Conservation (phyloP, 495 filamentous ascomycete genomes). For the Penicillium robsamsonii region DNA sequence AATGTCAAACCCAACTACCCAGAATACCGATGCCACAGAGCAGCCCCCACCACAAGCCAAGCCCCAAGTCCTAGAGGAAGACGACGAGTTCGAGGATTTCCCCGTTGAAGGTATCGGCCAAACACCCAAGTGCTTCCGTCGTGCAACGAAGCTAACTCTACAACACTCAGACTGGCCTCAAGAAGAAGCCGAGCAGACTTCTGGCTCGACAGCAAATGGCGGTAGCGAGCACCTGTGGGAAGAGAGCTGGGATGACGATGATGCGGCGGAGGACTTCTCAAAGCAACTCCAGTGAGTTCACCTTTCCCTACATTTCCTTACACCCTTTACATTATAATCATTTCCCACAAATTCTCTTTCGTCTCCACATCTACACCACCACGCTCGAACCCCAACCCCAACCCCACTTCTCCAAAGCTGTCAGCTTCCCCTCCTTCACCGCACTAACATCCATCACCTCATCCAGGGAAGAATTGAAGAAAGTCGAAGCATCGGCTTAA, state of each 20-base stretch:
- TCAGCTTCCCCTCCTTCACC: neutral
- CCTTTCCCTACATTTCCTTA: neutral
- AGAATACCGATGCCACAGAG: slow-evolving; percentile 41
- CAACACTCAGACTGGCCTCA: slow-evolving; percentile 71
- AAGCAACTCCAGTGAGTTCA: slow-evolving; percentile 78
- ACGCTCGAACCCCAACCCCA: neutral
- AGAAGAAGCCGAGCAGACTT: slow-evolving; percentile 79
- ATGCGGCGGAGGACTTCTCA: slow-evolving; percentile 94
- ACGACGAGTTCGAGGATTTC: slow-evolving; percentile 99
- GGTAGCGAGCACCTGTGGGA: slow-evolving; percentile 89
- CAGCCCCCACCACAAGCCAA: slow-evolving; percentile 52
- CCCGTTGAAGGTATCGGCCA: slow-evolving; percentile 76
- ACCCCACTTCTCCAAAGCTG: neutral
- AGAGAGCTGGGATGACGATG: slow-evolving; percentile 99
- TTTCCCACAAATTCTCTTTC: neutral
- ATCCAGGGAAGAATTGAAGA: slow-evolving; percentile 89
- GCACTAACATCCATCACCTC: slow-evolving; percentile 15
- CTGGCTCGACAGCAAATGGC: slow-evolving; percentile 41
- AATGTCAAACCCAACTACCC: slow-evolving; percentile 46
- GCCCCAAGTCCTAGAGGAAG: slow-evolving; percentile 78
- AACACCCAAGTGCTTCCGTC: neutral
- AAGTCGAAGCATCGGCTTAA: slow-evolving; percentile 65
- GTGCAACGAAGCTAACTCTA: slow-evolving; percentile 4
- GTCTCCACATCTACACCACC: neutral
- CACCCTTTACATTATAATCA: neutral